Conservation (phyloP, 306 rosid genomes). For the Prunus fruticosa region DNA sequence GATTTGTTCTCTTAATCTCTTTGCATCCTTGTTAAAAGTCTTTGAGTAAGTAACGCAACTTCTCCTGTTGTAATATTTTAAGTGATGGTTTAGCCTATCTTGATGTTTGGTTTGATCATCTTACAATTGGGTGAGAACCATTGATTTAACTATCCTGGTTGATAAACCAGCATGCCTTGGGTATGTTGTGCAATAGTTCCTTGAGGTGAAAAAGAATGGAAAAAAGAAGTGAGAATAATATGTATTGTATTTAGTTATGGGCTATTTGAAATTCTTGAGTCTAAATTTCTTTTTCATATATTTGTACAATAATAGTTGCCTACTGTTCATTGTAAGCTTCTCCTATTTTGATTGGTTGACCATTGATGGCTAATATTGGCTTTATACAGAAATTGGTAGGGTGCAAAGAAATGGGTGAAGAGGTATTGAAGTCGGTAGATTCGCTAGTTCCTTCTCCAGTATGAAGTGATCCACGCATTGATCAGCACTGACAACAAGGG, state of each 20-base stretch:
- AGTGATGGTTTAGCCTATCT: neutral
- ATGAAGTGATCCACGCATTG: conserved; percentile 30
- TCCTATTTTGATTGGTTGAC: neutral
- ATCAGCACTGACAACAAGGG: neutral
- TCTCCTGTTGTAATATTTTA: neutral
- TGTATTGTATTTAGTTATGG: too few relatives aligned
- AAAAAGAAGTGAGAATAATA: too few relatives aligned
- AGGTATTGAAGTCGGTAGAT: conserved; percentile 75
- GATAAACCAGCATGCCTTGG: too few relatives aligned
- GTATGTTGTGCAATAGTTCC: too few relatives aligned
- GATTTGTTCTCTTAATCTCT: neutral
- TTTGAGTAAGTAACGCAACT: neutral
- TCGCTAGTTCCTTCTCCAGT: conserved; percentile 39
- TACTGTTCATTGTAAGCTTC: neutral
- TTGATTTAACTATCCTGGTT: too few relatives aligned
- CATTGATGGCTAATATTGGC: neutral
- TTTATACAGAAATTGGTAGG: conserved; percentile 74
- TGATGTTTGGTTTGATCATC: neutral
- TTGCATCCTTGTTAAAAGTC: neutral
- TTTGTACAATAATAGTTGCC: neutral
- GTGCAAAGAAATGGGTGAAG: conserved; percentile 81
- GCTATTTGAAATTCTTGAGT: neutral
- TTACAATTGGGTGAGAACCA: too few relatives aligned
- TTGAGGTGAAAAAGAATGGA: too few relatives aligned
- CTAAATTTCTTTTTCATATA: neutral